Percentiles rank a stretch among this genome's conserved stretches.
These are phyloP conservation scores for Apiotrichum gamsii DNA, from an alignment of 1,284 basidiomycete genomes.

Conservation along the genomic window DNA sequence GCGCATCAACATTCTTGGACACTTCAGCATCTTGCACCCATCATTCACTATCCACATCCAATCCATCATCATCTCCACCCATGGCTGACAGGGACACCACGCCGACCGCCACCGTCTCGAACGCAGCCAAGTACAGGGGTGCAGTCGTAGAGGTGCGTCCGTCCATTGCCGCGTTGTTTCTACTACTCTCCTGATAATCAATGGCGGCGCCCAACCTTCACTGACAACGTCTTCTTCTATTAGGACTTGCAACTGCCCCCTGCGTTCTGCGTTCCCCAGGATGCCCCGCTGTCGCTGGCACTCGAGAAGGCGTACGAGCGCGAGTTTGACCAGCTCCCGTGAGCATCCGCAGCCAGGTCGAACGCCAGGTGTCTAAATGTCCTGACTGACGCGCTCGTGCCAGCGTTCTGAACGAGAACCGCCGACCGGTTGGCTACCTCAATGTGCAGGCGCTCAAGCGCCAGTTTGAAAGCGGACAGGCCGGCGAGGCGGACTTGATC, in stretches of 20 bases:
- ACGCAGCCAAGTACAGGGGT: slow-evolving; percentile 62
- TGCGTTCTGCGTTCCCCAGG: slow-evolving; percentile 70
- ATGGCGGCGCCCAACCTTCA: neutral
- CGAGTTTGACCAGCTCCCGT: slow-evolving; percentile 88
- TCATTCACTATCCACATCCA: too few species aligned
- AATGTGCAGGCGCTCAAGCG: slow-evolving; percentile 66
- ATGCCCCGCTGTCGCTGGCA: slow-evolving; percentile 64
- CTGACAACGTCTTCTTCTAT: neutral
- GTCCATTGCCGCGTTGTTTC: too few species aligned
- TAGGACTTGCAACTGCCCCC: slow-evolving; percentile 83
- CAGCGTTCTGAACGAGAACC: slow-evolving; percentile 66
- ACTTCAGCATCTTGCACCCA: too few species aligned
- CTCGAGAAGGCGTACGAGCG: slow-evolving; percentile 81
- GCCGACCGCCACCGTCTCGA: slow-evolving; percentile 27
- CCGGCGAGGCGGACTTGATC: slow-evolving; percentile 51
- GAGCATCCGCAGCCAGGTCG: slow-evolving; percentile 24
- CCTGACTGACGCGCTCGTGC: too few species aligned
- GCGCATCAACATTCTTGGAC: too few species aligned
- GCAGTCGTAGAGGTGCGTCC: slow-evolving; percentile 59
- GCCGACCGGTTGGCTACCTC: slow-evolving; percentile 73
- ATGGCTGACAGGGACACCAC: slow-evolving; percentile 37
- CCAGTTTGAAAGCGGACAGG: slow-evolving; percentile 66
- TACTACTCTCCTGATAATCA: too few species aligned
- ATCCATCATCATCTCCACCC: too few species aligned
- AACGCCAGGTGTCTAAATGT: neutral